A percentile compares a stretch with the other conserved stretches of the same genome.
Evolutionary conservation across 257 asterid species (phyloP).

Genomic region (Cruciata laevipes): DNA sequence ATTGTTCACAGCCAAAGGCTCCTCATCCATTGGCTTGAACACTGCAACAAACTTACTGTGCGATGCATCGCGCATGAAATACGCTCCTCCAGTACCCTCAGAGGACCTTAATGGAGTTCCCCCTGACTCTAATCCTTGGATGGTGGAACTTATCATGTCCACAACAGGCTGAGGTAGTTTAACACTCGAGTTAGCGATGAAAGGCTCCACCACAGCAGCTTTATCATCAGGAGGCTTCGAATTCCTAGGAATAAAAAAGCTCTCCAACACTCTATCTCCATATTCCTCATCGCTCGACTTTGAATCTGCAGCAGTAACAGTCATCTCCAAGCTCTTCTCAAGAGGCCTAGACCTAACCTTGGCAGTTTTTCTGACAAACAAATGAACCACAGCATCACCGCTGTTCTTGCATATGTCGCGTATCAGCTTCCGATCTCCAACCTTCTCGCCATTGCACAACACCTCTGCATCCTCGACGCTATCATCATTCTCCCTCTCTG

Average conservation of each 20-base stretch:
- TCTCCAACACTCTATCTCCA: constrained; percentile 16
- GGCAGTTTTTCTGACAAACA: constrained; percentile 61
- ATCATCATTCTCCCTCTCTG: constrained; percentile 38
- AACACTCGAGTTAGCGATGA: constrained; percentile 57
- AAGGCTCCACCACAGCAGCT: constrained; percentile 51
- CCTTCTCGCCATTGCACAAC: constrained; percentile 53
- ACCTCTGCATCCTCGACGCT: constrained; percentile 70
- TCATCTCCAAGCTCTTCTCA: constrained; percentile 65
- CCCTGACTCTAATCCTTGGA: constrained; percentile 55
- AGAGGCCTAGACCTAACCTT: constrained; percentile 64
- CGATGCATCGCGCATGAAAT: constrained; percentile 61
- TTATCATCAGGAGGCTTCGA: constrained; percentile 36
- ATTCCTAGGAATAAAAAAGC: constrained; percentile 26
- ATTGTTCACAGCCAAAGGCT: constrained; percentile 85
- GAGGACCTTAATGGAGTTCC: constrained; percentile 57
- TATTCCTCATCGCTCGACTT: constrained; percentile 18
- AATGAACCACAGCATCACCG: constrained; percentile 76
- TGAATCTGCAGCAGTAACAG: constrained; percentile 34
- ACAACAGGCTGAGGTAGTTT: constrained; percentile 43
- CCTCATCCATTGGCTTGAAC: constrained; percentile 87
- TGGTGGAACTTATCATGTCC: constrained; percentile 46
- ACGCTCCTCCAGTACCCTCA: constrained; percentile 93
- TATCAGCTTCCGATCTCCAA: constrained; percentile 73
- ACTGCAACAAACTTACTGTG: constrained; percentile 60
- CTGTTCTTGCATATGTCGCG: constrained; percentile 50